A percentile compares a stretch with the other conserved stretches of the same genome.
Evolutionary conservation across 768 basidiomycete species (phyloP).

Genomic region (Floccularia luteovirens): DNA sequence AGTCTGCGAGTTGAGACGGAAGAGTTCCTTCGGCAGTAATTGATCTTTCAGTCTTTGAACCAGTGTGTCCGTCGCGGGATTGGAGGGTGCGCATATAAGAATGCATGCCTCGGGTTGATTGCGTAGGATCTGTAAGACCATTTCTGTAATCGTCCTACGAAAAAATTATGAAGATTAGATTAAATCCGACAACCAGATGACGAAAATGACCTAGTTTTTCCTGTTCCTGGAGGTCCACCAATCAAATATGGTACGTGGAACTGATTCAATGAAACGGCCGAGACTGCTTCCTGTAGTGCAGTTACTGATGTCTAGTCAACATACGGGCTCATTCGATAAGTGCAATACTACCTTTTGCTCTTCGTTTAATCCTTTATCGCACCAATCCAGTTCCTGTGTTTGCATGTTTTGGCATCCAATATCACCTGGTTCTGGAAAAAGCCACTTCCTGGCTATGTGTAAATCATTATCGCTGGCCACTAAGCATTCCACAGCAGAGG

Average conservation of each 20-base stretch:
- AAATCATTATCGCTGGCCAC: constrained; percentile 10
- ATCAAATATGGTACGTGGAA: constrained; percentile 42
- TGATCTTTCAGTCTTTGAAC: constrained; percentile 28
- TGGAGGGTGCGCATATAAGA: constrained; percentile 43
- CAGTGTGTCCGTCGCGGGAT: constrained; percentile 43
- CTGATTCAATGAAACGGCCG: constrained; percentile 31
- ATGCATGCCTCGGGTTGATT: constrained; percentile 37
- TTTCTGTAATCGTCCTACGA: constrained; percentile 38
- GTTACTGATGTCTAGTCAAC: constrained; percentile 1
- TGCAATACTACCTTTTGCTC: constrained; percentile 32
- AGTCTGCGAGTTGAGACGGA: constrained; percentile 39
- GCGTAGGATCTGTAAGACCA: constrained; percentile 41
- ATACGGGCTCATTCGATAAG: background rate
- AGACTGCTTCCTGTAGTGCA: constrained; percentile 28
- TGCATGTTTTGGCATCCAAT: constrained; percentile 12
- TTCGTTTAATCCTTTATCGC: constrained; percentile 35
- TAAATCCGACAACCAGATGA: background rate
- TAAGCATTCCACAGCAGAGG: constrained; percentile 16
- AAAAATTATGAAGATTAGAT: background rate
- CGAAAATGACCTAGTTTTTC: constrained; percentile 35
- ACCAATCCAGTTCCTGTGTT: constrained; percentile 23
- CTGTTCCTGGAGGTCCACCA: constrained; percentile 43
- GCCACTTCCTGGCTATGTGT: constrained; percentile 30
- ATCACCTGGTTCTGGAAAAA: constrained; percentile 33
- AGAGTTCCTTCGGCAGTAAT: constrained; percentile 33